phyloP scores from a whole-genome alignment of 1,284 basidiomycete species.

The Ganoderma meredithae region DNA sequence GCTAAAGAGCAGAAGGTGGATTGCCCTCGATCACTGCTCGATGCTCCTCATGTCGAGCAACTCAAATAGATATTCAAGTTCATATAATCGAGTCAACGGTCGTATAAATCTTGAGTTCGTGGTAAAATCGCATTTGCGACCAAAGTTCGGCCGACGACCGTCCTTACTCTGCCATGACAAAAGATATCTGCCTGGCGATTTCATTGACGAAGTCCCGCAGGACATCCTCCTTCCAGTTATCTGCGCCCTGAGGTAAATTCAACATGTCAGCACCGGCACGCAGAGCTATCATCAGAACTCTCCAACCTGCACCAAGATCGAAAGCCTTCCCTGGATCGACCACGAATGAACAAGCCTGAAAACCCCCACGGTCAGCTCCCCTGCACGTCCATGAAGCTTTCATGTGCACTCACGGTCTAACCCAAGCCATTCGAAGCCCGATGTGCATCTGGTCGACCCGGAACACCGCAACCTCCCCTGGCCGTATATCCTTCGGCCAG shows the following conservation, averaged over 20 bases:
- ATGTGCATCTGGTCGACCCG: slow-evolving; percentile 8
- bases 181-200: slow-evolving; percentile 1
- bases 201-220: background rate
- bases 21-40: background rate
- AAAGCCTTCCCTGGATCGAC: slow-evolving; percentile 7
- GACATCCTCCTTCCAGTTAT: slow-evolving; percentile 2
- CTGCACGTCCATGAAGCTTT: background rate
- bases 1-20: background rate
- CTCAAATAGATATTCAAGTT: background rate
- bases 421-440: background rate
- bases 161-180: background rate
- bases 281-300: background rate
- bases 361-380: background rate
- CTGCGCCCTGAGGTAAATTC: background rate
- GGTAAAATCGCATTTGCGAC: background rate
- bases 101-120: background rate
- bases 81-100: background rate
- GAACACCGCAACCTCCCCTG: background rate
- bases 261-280: background rate
- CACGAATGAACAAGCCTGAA: background rate
- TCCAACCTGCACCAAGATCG: background rate
- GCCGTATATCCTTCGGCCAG: background rate
- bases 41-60: background rate
- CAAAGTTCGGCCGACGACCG: too few relatives aligned
- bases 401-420: background rate